Base-by-base conservation (phyloP, 345 rosid species). In the Citrus reticulata region DNA sequence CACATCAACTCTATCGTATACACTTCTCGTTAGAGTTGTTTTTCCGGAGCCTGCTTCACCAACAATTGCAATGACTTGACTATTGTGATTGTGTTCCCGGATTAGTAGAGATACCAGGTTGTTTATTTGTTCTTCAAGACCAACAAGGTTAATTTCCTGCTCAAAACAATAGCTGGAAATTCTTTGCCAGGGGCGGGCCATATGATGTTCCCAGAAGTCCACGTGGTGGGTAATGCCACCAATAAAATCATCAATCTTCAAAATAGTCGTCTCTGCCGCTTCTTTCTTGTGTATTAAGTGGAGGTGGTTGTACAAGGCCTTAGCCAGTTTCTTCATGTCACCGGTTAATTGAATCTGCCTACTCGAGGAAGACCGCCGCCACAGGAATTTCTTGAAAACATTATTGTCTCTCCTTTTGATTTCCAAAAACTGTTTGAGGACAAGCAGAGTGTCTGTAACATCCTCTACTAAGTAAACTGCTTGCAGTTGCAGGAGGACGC, bases 41-140 rank as follows among this genome's bases (percentile, higher is more conserved):
- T 86, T 86, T 46, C 87, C 87, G 5, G 77, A 80, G 55, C 89
- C 85, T 37, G 64, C 78, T 57, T 5, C 62, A 35, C 89, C 87
- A 13, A 69, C 74, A 35, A 86, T 80, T 22, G 78, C 54, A 25
- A 61, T 69, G 82, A 42, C 51, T 11, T 46, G 0, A 46, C 4
- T 3, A 46, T 13, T 46, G 51, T 11, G 46, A 17, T 37, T 7
- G 13, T 42, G 75, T 78, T 59, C 51, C 1, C 39, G 51, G 29
- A 37, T 35, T 22, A 37, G n/a, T 19, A n/a, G 42, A 66, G 25
- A 0, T 2, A 13, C 37, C 63, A 85, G 42, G 32, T 74, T 63
- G 34, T 25, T 6, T 32, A 42, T 46, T 82, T 79, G 34, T 17
- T 59, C 54, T 4, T 58, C 34, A n/a, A 78, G 63, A 9, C 81